phyloP scores from a whole-genome alignment of 2,329 filamentous ascomycete genomes.

The Stylonectria norvegica region DNA sequence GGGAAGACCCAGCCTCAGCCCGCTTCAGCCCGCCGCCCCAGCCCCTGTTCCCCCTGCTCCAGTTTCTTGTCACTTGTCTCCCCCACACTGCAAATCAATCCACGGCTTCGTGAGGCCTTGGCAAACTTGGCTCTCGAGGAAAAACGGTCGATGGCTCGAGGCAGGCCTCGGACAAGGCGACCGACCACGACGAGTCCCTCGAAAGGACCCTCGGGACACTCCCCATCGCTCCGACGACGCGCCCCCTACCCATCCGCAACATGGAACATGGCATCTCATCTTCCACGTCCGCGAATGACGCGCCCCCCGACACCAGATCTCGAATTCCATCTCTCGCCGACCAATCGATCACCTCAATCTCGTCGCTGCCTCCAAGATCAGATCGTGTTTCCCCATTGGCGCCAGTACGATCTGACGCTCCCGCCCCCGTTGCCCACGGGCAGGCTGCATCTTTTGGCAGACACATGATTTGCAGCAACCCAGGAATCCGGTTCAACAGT shows the following conservation, averaged over 20 bases:
- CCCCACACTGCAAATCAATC: constrained; percentile 16
- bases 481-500: constrained; percentile 22
- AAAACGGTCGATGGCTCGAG: no score
- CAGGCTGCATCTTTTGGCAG: constrained; percentile 25
- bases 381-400: constrained; percentile 22
- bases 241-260: constrained; percentile 1
- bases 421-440: constrained; percentile 18
- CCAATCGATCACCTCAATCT: constrained; percentile 16
- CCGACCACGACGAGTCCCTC: no score
- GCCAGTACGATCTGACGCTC: constrained; percentile 24
- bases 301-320: constrained; percentile 4
- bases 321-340: constrained; percentile 5
- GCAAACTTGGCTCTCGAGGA: no score
- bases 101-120: no score
- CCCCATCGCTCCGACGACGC: constrained; percentile 7
- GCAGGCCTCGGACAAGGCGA: no score
- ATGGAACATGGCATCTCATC: constrained; percentile 1
- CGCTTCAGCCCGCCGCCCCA: constrained; percentile 15
- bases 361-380: constrained; percentile 16
- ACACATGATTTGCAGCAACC: constrained; percentile 34
- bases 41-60: constrained; percentile 15
- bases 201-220: no score
- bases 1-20: constrained; percentile 26
- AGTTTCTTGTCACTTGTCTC: constrained; percentile 24
- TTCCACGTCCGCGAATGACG: constrained; percentile 5